Evolutionary conservation across 106 monocot genomes (phyloP).

Genomic region (Dendrobium officinale): DNA sequence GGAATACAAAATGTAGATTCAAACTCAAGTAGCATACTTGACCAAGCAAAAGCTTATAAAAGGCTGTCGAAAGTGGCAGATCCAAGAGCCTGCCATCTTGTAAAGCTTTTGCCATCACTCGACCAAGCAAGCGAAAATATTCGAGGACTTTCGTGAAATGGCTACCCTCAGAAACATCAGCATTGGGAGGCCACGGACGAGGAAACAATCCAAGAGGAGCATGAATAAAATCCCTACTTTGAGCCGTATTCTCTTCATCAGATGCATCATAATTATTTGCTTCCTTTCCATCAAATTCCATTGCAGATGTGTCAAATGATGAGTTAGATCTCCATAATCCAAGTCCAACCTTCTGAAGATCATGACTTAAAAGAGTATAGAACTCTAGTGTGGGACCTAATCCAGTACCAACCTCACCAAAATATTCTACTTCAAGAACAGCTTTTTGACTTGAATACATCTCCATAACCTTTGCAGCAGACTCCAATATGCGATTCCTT

Average conservation of each 20-base stretch:
- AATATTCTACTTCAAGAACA: slow-evolving; percentile 99
- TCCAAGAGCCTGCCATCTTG: slow-evolving; percentile 94
- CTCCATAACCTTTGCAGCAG: slow-evolving; percentile 97
- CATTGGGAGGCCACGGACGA: slow-evolving; percentile 73
- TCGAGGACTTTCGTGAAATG: slow-evolving; percentile 69
- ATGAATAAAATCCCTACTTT: slow-evolving; percentile 40
- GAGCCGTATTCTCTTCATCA: slow-evolving; percentile 28
- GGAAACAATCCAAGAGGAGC: slow-evolving; percentile 91
- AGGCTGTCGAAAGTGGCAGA: slow-evolving; percentile 68
- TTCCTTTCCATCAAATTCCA: slow-evolving; percentile 42
- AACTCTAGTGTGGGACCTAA: slow-evolving; percentile 97
- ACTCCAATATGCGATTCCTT: slow-evolving; percentile 88
- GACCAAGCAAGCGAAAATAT: slow-evolving; percentile 78
- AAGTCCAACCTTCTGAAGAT: slow-evolving; percentile 71
- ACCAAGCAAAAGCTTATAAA: slow-evolving; percentile 87
- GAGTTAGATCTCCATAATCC: slow-evolving; percentile 77
- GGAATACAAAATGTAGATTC: slow-evolving; percentile 4
- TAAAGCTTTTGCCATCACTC: slow-evolving; percentile 88
- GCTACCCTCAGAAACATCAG: slow-evolving; percentile 61
- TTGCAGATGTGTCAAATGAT: slow-evolving; percentile 29
- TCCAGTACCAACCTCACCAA: slow-evolving; percentile 98
- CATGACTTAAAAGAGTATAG: slow-evolving; percentile 95
- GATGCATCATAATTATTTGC: slow-evolving; percentile 20
- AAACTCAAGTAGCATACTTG: slow-evolving; percentile 41
- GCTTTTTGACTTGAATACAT: slow-evolving; percentile 96